These are phyloP conservation scores for Metschnikowia vanudenii DNA, from an alignment of 805 yeast species.

Conservation along the genomic window DNA sequence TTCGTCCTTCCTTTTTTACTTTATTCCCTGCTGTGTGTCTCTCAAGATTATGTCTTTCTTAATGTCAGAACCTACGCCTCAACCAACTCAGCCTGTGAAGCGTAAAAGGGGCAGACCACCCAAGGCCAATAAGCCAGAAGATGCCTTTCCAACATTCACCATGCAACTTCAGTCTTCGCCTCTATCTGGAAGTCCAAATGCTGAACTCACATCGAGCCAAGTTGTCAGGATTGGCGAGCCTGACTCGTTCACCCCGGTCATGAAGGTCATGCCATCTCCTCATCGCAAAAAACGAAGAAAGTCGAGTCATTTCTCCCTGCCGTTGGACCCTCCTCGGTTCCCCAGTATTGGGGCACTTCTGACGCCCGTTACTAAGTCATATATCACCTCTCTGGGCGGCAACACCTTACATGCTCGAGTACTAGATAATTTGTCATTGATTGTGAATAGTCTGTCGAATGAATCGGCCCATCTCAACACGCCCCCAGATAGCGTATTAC, in stretches of 20 bases:
- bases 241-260: slow-evolving; percentile 42
- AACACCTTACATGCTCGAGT: slow-evolving; percentile 1
- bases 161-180: slow-evolving; percentile 42
- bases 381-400: slow-evolving; percentile 3
- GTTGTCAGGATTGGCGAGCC: slow-evolving; percentile 42
- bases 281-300: slow-evolving; percentile 12
- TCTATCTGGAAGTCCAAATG: slow-evolving; percentile 34
- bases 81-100: slow-evolving; percentile 25
- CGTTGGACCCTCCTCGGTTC: slow-evolving; percentile 1
- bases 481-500: background rate
- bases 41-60: background rate
- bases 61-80: slow-evolving; percentile 3
- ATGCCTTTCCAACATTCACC: slow-evolving; percentile 33
- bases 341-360: background rate
- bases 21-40: background rate
- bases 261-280: slow-evolving; percentile 39
- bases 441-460: background rate
- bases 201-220: slow-evolving; percentile 39
- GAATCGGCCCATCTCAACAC: background rate
- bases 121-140: slow-evolving; percentile 38
- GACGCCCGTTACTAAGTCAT: background rate
- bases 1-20: background rate
- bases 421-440: slow-evolving; percentile 5
- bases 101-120: slow-evolving; percentile 48
- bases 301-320: slow-evolving; percentile 7